Evolutionary conservation across 768 basidiomycete species (phyloP), one percentile per base, ranked within the genome.

Genomic region (Naematelia encephala): DNA sequence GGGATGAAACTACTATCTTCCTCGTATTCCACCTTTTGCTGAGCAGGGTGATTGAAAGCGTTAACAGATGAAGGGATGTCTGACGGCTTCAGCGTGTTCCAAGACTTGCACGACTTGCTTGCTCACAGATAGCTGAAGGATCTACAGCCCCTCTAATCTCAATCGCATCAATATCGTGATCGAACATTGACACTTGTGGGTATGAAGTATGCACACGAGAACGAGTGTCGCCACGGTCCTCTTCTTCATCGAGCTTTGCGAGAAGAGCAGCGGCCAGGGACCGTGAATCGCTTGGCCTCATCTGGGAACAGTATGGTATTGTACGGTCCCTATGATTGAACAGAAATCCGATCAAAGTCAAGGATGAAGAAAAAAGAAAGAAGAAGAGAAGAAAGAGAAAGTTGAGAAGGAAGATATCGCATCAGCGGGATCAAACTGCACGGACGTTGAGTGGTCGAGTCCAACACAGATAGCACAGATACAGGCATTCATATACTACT

Each of bases 401-500:
- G 26, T 23, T 50, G 48, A 23, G 5, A 50, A 39, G 34, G 34
- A 39, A 54, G 10, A 45, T n/a, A n/a, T n/a, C n/a, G n/a, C n/a
- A n/a, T n/a, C n/a, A n/a, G n/a, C n/a, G n/a, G n/a, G n/a, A n/a
- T n/a, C n/a, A n/a, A n/a, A n/a, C n/a, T n/a, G n/a, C n/a, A n/a
- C n/a, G n/a, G n/a, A n/a, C n/a, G n/a, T n/a, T n/a, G n/a, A n/a
- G n/a, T n/a, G n/a, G n/a, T n/a, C n/a, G n/a, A n/a, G n/a, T n/a
- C n/a, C n/a, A n/a, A n/a, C n/a, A n/a, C n/a, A n/a, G n/a, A n/a
- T n/a, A n/a, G n/a, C n/a, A n/a, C n/a, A n/a, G n/a, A n/a, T n/a
- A n/a, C n/a, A n/a, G n/a, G 44, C 39, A 59, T 59, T 26, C 21
- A 52, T 48, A 22, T 39, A 27, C 48, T 60, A 68, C 42, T 67